Conservation (phyloP, 352 stramenopile genomes). For the Peronosclerospora sorghi region DNA sequence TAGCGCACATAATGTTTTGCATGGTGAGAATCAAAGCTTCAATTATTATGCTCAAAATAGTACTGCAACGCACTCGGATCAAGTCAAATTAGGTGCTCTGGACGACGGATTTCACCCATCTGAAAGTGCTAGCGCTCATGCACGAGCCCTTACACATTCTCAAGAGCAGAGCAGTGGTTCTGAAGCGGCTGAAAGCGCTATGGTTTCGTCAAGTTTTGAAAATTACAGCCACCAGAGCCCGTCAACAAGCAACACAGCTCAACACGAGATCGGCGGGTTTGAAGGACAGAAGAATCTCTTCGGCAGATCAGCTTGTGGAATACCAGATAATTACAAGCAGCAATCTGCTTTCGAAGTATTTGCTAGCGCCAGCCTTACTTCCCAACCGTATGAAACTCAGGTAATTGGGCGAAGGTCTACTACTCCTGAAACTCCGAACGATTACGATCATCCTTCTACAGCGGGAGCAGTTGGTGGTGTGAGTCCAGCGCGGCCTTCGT, state of each 20-base stretch:
- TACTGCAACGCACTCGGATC: slow-evolving; percentile 3
- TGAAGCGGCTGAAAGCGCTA: slow-evolving; percentile 1
- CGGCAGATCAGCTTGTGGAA: slow-evolving; percentile 5
- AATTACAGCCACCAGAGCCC: slow-evolving; percentile 18
- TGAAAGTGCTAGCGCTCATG: neutral
- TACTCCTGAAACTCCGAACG: slow-evolving; percentile 8
- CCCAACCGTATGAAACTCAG: slow-evolving; percentile 5
- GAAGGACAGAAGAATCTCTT: slow-evolving; percentile 6
- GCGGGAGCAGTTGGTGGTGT: slow-evolving; percentile 6
- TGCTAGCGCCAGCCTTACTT: slow-evolving; percentile 4
- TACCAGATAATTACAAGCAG: slow-evolving; percentile 10
- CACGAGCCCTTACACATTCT: slow-evolving; percentile 4
- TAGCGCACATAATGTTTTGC: slow-evolving; percentile 3
- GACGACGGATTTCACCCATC: slow-evolving; percentile 6
- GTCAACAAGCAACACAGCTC: slow-evolving; percentile 10
- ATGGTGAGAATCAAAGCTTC: slow-evolving; percentile 9
- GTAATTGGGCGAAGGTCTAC: slow-evolving; percentile 9
- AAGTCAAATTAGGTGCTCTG: slow-evolving; percentile 3
- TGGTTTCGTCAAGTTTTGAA: neutral
- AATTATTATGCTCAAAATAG: slow-evolving; percentile 8
- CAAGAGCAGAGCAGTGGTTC: slow-evolving; percentile 7
- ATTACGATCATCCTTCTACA: slow-evolving; percentile 11
- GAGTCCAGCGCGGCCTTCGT: slow-evolving; percentile 6
- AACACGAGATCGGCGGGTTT: slow-evolving; percentile 7
- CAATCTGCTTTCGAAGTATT: slow-evolving; percentile 8